phyloP scores from a whole-genome alignment of 2,329 filamentous ascomycete genomes.

The Arthrobotrys entomopaga region DNA sequence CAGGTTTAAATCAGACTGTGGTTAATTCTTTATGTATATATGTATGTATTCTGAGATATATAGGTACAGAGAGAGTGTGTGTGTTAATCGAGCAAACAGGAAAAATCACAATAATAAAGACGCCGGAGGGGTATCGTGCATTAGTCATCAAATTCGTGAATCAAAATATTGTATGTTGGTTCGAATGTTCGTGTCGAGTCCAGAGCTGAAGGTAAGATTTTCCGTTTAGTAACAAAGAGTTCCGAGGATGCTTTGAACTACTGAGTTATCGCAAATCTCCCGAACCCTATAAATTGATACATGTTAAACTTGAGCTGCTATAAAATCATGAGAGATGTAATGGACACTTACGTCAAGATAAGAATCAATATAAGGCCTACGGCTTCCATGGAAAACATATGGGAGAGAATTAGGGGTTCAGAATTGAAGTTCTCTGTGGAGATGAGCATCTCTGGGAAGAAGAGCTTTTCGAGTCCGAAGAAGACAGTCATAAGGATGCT shows the following conservation, averaged over 20 bases:
- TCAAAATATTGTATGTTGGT: not conserved
- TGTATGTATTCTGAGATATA: not conserved
- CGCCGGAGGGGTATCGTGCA: slow-evolving; percentile 3
- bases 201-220: not conserved
- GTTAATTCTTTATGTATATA: not conserved
- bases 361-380: slow-evolving; percentile 21
- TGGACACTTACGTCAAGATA: slow-evolving; percentile 31
- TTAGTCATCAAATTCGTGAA: not conserved
- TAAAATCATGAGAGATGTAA: not conserved
- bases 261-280: slow-evolving; percentile 29
- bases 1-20: not conserved
- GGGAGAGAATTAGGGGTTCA: slow-evolving; percentile 32
- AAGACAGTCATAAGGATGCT: slow-evolving; percentile 14
- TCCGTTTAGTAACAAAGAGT: slow-evolving; percentile 5
- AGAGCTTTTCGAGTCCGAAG: slow-evolving; percentile 23
- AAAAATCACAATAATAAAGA: not conserved
- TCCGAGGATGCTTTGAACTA: slow-evolving; percentile 5
- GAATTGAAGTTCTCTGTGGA: slow-evolving; percentile 4
- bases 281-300: not conserved
- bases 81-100: not conserved
- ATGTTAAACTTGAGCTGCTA: not conserved
- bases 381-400: slow-evolving; percentile 34
- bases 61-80: not conserved
- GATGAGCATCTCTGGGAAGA: slow-evolving; percentile 11
- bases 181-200: not conserved